A percentile compares a stretch with the other conserved stretches of the same genome.
phyloP scores from a whole-genome alignment of 108 stramenopile species.

The Cafeteria roenbergensis region DNA sequence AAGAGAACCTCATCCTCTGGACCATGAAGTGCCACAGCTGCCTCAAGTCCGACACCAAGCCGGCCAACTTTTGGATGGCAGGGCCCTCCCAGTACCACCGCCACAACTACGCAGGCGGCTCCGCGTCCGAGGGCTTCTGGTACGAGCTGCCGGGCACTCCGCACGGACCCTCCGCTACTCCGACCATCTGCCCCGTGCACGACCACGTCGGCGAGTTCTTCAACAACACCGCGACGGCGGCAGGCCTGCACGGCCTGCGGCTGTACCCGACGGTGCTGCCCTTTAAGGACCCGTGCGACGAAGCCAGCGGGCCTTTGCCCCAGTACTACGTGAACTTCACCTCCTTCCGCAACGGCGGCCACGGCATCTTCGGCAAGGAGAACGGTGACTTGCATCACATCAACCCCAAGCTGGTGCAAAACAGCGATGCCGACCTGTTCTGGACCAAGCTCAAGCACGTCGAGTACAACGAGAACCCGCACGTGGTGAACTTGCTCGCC shows the following conservation, averaged over 20 bases:
- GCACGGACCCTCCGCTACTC: neutral
- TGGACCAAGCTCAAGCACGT: neutral
- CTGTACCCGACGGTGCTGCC: constrained; percentile 12
- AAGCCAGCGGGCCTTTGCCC: neutral
- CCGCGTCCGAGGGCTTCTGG: constrained; percentile 6
- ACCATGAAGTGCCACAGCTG: neutral
- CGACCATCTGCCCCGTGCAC: constrained; percentile 1
- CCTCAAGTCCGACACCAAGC: constrained; percentile 11
- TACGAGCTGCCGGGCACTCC: constrained; percentile 8
- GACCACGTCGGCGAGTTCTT: constrained; percentile 10
- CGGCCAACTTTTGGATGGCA: constrained; percentile 16
- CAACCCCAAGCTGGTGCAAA: constrained; percentile 9
- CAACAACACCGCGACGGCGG: constrained; percentile 12
- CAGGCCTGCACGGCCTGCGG: constrained; percentile 8
- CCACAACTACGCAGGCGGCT: constrained; percentile 13
- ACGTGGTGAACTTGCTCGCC: neutral
- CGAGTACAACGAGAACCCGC: constrained; percentile 6
- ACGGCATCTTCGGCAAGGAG: constrained; percentile 19
- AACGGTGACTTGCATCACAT: constrained; percentile 14
- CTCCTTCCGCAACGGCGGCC: constrained; percentile 13
- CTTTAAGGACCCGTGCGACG: constrained; percentile 7
- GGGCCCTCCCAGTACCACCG: constrained; percentile 5
- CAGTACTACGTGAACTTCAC: constrained; percentile 5
- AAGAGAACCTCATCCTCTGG: constrained; percentile 18
- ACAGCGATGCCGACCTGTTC: neutral